These are phyloP conservation scores for Petunia axillaris DNA, from an alignment of 257 asterid genomes.

Conservation along the genomic window DNA sequence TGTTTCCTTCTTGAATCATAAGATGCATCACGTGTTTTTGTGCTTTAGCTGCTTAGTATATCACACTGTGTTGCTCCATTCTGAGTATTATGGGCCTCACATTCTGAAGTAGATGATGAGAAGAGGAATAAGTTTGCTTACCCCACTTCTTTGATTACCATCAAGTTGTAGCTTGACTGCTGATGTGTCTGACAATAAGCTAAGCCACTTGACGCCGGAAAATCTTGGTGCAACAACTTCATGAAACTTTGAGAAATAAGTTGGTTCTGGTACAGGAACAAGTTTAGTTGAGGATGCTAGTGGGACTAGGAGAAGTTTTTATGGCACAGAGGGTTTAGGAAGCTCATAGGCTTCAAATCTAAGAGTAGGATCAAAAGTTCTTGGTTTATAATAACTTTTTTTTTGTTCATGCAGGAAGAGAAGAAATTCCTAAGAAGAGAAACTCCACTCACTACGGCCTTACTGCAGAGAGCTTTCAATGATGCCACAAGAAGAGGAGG, in stretches of 20 bases:
- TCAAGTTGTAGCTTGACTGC: constrained; percentile 83
- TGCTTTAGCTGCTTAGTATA: constrained; percentile 45
- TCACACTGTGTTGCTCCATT: constrained; percentile 55
- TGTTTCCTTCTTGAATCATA: constrained; percentile 64
- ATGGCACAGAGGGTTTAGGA: constrained; percentile 68
- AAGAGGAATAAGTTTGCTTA: constrained; percentile 53
- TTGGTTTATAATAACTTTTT: too few species aligned
- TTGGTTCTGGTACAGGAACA: constrained; percentile 70
- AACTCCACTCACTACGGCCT: too few species aligned
- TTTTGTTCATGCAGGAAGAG: too few species aligned
- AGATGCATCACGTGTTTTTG: constrained; percentile 46
- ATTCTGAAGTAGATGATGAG: constrained; percentile 61
- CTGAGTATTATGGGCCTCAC: constrained; percentile 48
- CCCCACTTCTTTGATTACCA: constrained; percentile 98
- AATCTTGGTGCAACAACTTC: constrained; percentile 48
- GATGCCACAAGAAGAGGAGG: too few species aligned
- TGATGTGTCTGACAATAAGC: constrained; percentile 42
- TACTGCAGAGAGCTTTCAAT: too few species aligned
- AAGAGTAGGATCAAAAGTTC: constrained; percentile 36
- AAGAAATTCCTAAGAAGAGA: too few species aligned
- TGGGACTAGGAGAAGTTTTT: constrained; percentile 43
- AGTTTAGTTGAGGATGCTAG: constrained; percentile 66
- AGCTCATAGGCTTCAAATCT: constrained; percentile 95
- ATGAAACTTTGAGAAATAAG: constrained; percentile 52
- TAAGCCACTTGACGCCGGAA: constrained; percentile 41